These are phyloP conservation scores for Dioscorea alata DNA, from an alignment of 106 monocot species.

Conservation along the genomic window DNA sequence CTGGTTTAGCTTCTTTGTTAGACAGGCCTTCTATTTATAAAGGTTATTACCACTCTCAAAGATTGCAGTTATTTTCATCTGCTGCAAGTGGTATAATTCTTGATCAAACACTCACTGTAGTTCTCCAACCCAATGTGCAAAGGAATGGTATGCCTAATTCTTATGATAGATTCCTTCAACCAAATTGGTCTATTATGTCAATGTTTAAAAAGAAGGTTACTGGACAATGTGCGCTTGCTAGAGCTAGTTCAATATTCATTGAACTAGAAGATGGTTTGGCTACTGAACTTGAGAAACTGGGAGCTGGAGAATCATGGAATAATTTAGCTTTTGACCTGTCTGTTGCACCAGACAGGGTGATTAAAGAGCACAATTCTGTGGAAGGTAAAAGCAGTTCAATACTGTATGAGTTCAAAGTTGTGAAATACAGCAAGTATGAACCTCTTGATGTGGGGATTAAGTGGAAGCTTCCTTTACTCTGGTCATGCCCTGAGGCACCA, in stretches of 20 bases:
- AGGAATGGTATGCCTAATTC: slow-evolving; percentile 7
- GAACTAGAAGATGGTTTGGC: slow-evolving; percentile 65
- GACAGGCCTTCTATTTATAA: slow-evolving; percentile 90
- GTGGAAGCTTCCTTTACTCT: slow-evolving; percentile 71
- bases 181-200: slow-evolving; percentile 80
- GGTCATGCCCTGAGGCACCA: slow-evolving; percentile 54
- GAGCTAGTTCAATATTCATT: slow-evolving; percentile 62
- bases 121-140: slow-evolving; percentile 49
- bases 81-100: slow-evolving; percentile 49
- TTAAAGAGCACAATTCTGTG: slow-evolving; percentile 30
- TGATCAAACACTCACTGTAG: slow-evolving; percentile 71
- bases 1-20: slow-evolving; percentile 78
- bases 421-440: slow-evolving; percentile 21
- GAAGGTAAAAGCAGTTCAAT: slow-evolving; percentile 21
- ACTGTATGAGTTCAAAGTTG: slow-evolving; percentile 51
- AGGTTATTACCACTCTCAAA: slow-evolving; percentile 89
- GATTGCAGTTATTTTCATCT: slow-evolving; percentile 48
- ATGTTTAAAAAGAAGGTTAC: slow-evolving; percentile 60
- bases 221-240: slow-evolving; percentile 65
- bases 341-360: slow-evolving; percentile 36
- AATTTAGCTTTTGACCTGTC: slow-evolving; percentile 49
- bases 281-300: slow-evolving; percentile 37
- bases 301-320: slow-evolving; percentile 26
- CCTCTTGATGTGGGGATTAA: slow-evolving; percentile 73
- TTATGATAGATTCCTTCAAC: slow-evolving; percentile 36